These are phyloP conservation scores for Mycosphaerella arachidis DNA, from an alignment of 2,329 filamentous ascomycete species.

Conservation along the genomic window DNA sequence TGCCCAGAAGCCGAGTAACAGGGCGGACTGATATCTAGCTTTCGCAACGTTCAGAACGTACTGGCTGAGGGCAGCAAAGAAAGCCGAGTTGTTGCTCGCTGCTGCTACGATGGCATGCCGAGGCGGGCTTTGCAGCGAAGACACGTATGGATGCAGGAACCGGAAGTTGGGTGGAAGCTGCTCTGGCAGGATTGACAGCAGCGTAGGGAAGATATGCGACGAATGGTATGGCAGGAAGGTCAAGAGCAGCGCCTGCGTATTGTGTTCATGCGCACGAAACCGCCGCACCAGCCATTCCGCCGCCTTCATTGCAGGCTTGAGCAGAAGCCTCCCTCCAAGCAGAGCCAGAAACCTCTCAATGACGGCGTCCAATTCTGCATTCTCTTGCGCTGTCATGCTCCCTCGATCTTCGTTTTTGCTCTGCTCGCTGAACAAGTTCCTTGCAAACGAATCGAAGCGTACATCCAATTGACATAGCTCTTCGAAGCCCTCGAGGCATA, in stretches of 20 bases:
- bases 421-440: conserved; percentile 86
- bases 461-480: conserved; percentile 84
- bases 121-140: conserved; percentile 69
- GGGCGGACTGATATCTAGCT: conserved; percentile 67
- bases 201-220: conserved; percentile 75
- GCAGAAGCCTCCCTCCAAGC: conserved; percentile 67
- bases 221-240: conserved; percentile 92
- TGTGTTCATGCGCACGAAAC: conserved; percentile 92
- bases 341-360: conserved; percentile 80
- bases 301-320: conserved; percentile 84
- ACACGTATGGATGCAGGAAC: conserved; percentile 82
- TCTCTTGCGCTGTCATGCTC: conserved; percentile 76
- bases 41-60: conserved; percentile 73
- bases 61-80: conserved; percentile 71
- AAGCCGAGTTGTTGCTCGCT: conserved; percentile 69
- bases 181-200: conserved; percentile 81
- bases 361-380: conserved; percentile 71
- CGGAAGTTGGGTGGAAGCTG: conserved; percentile 70
- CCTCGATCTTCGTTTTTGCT: conserved; percentile 84
- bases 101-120: conserved; percentile 79
- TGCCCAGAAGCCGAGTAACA: conserved; percentile 84
- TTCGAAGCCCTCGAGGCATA: conserved; percentile 84
- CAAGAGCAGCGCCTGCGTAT: conserved; percentile 70
- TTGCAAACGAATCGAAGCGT: conserved; percentile 69
- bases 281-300: conserved; percentile 92